Evolutionary conservation across 768 basidiomycete genomes (phyloP), one percentile per base, ranked within the genome.

Genomic region (Tricholoma terreum): DNA sequence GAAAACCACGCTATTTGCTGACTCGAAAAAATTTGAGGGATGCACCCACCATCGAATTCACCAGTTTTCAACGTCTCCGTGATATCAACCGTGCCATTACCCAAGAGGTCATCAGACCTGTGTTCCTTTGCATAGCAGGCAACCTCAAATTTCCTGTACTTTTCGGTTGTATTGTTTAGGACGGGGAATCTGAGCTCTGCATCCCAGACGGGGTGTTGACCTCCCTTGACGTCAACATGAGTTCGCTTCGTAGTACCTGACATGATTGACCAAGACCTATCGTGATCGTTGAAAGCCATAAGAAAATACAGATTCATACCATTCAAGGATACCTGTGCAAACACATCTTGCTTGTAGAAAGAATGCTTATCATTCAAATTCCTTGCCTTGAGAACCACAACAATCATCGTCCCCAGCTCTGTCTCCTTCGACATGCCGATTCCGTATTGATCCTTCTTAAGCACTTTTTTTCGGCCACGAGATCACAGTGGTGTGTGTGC

Each of bases 151-250:
- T 78, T 83, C 69, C n/a, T n/a, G n/a, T n/a, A n/a, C n/a, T n/a
- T n/a, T n/a, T n/a, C 81, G 8, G 67, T 69, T 0, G 68, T 60
- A n/a, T 82, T 80, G 63, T 83, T 84, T 62, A 81, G 69, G 48
- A 98, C 78, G 5, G 86, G n/a, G n/a, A n/a, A 86, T 42, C 92
- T 84, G 52, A 95, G 70, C 70, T 97, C 94, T 33, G 85, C 85
- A 67, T 97, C 94, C 93, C 94, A 98, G 58, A 87, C 83, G 2
- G 95, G 95, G 71, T 92, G 89, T 67, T 98, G 95, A 0, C 95
- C 95, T 2, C 94, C 94, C 67, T 87, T 92, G 62, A 85, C 77
- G 65, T 92, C 89, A 58, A 86, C 80, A 53, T 82, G 77, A 0
- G 92, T 94, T 56, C 82, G 81, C 66, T 90, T 84, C 52, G 81